A percentile compares a stretch with the other conserved stretches of the same genome.
Evolutionary conservation across 2,329 filamentous ascomycete species (phyloP).

Genomic region (Phialophora chinensis): DNA sequence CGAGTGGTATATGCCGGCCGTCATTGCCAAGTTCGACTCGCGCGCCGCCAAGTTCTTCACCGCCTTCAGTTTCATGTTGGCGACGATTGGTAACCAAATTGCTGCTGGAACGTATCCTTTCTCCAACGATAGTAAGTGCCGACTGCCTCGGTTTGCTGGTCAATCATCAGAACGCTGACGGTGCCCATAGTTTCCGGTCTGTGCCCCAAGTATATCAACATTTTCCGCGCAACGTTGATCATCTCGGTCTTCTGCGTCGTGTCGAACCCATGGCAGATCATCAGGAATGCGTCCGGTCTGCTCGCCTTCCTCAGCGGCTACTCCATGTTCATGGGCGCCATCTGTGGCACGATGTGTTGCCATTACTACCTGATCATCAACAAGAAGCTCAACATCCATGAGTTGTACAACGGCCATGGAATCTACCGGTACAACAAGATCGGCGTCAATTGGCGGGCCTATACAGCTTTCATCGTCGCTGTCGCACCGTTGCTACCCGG

Average conservation of each 20-base stretch:
- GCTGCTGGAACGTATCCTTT: constrained; percentile 46
- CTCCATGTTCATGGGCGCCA: constrained; percentile 49
- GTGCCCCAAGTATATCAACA: constrained; percentile 79
- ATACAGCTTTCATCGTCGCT: constrained; percentile 44
- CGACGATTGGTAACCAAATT: constrained; percentile 52
- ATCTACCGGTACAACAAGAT: constrained; percentile 49
- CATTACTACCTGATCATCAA: constrained; percentile 53
- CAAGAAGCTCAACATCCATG: constrained; percentile 50
- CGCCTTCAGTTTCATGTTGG: constrained; percentile 49
- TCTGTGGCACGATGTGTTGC: constrained; percentile 51
- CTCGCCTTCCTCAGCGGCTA: constrained; percentile 39
- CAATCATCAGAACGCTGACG: background rate
- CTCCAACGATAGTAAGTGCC: constrained; percentile 17
- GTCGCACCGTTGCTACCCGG: constrained; percentile 43
- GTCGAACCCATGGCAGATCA: constrained; percentile 47
- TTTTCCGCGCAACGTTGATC: constrained; percentile 74
- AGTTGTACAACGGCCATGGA: constrained; percentile 49
- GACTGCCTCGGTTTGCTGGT: background rate
- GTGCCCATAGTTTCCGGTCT: constrained; percentile 68
- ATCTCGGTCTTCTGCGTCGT: constrained; percentile 49
- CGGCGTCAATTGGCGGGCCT: constrained; percentile 47
- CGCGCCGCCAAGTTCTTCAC: constrained; percentile 53
- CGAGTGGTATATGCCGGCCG: constrained; percentile 58
- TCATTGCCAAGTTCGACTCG: constrained; percentile 54
- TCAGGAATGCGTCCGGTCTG: constrained; percentile 31